Percentiles rank a stretch among this genome's conserved stretches.
Conservation (phyloP, 352 stramenopile species). For the Pythium monospermum region DNA sequence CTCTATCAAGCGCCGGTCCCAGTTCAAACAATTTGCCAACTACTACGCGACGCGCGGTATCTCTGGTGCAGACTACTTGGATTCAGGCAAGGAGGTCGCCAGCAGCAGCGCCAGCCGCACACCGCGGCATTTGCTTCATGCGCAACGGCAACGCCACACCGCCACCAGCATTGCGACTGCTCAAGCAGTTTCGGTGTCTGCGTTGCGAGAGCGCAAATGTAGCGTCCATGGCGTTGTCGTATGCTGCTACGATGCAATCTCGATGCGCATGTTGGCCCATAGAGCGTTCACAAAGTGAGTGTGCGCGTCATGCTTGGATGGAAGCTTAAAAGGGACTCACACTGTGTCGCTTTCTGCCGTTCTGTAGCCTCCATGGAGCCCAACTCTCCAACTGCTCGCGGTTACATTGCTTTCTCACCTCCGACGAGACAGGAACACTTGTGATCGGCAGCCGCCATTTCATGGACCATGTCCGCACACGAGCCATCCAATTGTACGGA, state of each 20-base stretch:
- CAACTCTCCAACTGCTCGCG: constrained; percentile 36
- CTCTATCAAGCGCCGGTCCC: constrained; percentile 56
- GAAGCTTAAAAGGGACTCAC: not conserved
- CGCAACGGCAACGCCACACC: constrained; percentile 11
- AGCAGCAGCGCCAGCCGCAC: not conserved
- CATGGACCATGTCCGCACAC: constrained; percentile 20
- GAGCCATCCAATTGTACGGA: too few relatives aligned
- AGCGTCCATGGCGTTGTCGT: constrained; percentile 24
- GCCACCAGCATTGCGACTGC: constrained; percentile 4
- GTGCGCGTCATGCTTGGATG: not conserved
- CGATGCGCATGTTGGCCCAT: constrained; percentile 18
- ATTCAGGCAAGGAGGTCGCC: constrained; percentile 1
- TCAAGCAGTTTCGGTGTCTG: constrained; percentile 9
- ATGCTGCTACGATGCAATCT: constrained; percentile 28
- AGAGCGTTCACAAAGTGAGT: constrained; percentile 17
- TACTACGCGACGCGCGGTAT: constrained; percentile 69
- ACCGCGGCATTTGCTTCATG: constrained; percentile 12
- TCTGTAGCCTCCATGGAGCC: constrained; percentile 14
- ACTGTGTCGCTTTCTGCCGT: not conserved
- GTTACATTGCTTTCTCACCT: constrained; percentile 44
- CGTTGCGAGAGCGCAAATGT: constrained; percentile 18
- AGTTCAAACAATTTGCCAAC: constrained; percentile 61
- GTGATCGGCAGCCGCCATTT: constrained; percentile 34
- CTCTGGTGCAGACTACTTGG: constrained; percentile 47
- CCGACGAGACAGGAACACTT: constrained; percentile 29